A percentile compares a stretch with the other conserved stretches of the same genome.
Evolutionary conservation across 352 stramenopile genomes (phyloP).

Genomic region (Globisporangium camurandrum): DNA sequence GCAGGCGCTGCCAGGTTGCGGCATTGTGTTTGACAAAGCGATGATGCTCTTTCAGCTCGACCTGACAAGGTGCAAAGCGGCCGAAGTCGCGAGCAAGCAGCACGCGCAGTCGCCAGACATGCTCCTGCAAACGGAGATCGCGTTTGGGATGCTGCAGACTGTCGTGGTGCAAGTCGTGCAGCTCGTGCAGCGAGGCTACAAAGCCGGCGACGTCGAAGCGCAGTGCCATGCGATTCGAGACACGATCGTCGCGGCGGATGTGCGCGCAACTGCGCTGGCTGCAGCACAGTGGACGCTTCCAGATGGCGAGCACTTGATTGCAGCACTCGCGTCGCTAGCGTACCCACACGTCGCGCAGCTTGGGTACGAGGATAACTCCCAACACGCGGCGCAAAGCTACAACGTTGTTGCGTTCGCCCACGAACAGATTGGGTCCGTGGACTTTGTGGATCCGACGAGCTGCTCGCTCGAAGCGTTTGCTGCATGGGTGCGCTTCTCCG

Average conservation of each 20-base stretch:
- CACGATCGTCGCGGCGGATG: background rate
- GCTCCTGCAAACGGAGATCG: too few species aligned
- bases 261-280: background rate
- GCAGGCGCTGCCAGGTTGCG: constrained; percentile 24
- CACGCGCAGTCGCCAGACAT: too few species aligned
- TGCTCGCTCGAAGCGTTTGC: background rate
- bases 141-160: constrained; percentile 15
- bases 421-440: background rate
- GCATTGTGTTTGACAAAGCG: constrained; percentile 27
- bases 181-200: constrained; percentile 7
- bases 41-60: constrained; percentile 24
- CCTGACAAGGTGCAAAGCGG: constrained; percentile 7
- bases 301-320: too few species aligned
- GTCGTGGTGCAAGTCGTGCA: background rate
- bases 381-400: background rate
- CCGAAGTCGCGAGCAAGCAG: too few species aligned
- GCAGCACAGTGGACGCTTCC: constrained; percentile 4
- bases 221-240: background rate
- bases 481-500: constrained; percentile 5
- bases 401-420: background rate
- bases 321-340: background rate
- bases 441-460: background rate
- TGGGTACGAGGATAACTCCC: constrained; percentile 2
- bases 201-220: background rate
- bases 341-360: background rate